Conservation (phyloP, 2,329 filamentous ascomycete species). For the Cyclaneusma minus region DNA sequence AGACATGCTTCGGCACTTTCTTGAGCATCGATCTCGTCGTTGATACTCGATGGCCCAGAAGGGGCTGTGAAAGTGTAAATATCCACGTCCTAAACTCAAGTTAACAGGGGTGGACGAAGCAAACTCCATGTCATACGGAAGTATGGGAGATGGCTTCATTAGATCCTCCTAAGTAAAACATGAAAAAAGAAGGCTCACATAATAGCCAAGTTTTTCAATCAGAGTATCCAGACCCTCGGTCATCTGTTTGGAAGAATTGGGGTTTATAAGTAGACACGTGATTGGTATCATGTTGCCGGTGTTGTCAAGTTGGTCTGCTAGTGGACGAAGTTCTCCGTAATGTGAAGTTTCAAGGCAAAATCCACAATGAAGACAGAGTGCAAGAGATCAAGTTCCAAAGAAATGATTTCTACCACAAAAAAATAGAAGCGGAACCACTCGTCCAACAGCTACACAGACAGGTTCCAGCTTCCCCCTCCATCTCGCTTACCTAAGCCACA, state of each 20-base stretch:
- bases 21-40: conserved; percentile 54
- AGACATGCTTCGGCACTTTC: conserved; percentile 48
- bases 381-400: too few species aligned
- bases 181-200: too few species aligned
- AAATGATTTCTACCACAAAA: too few species aligned
- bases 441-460: too few species aligned
- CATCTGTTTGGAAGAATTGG: conserved; percentile 63
- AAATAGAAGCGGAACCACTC: too few species aligned
- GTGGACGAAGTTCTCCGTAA: too few species aligned
- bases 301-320: not conserved
- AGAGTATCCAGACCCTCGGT: conserved; percentile 44
- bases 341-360: conserved; percentile 3
- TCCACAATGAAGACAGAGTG: conserved; percentile 1
- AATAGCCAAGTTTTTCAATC: conserved; percentile 23
- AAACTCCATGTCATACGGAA: not conserved
- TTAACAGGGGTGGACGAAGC: not conserved
- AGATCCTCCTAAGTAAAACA: too few species aligned
- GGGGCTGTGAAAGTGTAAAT: conserved; percentile 54
- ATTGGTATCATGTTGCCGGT: conserved; percentile 11
- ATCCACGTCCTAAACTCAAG: conserved; percentile 17
- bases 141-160: too few species aligned
- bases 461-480: conserved; percentile 2
- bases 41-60: conserved; percentile 55
- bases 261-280: conserved; percentile 59
- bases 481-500: conserved; percentile 2